Evolutionary conservation across 2,329 filamentous ascomycete species (phyloP).

Genomic region (Diaporthe caulivora): DNA sequence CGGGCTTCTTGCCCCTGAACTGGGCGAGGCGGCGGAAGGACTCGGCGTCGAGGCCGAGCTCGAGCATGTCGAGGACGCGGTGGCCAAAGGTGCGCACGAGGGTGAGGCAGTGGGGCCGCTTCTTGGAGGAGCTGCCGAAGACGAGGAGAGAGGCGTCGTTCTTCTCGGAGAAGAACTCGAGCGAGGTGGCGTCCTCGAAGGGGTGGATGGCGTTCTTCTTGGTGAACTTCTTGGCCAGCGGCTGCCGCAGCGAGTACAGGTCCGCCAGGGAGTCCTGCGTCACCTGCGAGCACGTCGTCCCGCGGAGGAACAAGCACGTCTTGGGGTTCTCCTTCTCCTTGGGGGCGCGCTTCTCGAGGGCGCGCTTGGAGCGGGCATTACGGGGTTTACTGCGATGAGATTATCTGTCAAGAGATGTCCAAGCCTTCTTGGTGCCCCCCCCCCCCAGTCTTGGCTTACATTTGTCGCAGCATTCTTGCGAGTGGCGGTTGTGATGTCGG

Average conservation of each 20-base stretch:
- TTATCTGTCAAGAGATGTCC: neutral
- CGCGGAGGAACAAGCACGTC: slow-evolving; percentile 88
- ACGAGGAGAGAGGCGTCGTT: slow-evolving; percentile 91
- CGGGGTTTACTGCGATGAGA: slow-evolving; percentile 64
- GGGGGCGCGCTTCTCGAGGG: slow-evolving; percentile 91
- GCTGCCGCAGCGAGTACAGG: slow-evolving; percentile 85
- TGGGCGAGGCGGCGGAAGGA: slow-evolving; percentile 77
- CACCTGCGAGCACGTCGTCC: slow-evolving; percentile 85
- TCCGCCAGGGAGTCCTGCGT: slow-evolving; percentile 88
- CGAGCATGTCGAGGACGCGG: slow-evolving; percentile 94
- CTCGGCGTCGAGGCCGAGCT: slow-evolving; percentile 84
- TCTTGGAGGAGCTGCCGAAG: slow-evolving; percentile 90
- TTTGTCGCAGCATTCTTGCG: slow-evolving; percentile 62
- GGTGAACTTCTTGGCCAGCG: slow-evolving; percentile 88
- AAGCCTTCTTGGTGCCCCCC: too few species aligned
- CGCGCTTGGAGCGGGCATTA: slow-evolving; percentile 91
- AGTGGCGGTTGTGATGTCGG: neutral
- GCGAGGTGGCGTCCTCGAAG: slow-evolving; percentile 87
- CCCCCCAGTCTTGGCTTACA: slow-evolving; percentile 58
- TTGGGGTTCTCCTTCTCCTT: slow-evolving; percentile 93
- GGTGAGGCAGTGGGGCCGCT: slow-evolving; percentile 92
- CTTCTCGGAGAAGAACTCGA: slow-evolving; percentile 97
- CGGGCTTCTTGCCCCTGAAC: slow-evolving; percentile 82
- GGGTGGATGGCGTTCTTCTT: slow-evolving; percentile 98
- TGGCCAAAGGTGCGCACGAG: slow-evolving; percentile 85